These are phyloP conservation scores for Ambispora gerdemannii DNA, from an alignment of 192 early-diverging fungal species.

Conservation along the genomic window DNA sequence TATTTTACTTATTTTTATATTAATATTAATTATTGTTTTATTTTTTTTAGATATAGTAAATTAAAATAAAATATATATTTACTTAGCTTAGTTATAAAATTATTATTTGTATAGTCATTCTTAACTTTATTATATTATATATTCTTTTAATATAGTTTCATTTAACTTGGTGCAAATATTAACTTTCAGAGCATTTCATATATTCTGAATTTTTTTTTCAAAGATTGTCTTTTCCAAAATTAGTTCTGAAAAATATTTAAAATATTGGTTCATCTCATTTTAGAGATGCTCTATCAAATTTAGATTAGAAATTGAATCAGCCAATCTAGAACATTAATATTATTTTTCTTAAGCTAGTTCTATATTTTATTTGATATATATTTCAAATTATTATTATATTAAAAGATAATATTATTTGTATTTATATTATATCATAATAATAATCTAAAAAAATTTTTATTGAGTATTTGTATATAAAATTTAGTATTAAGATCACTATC, in stretches of 20 bases:
- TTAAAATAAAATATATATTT: too few relatives aligned
- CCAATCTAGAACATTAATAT: constrained; percentile 26
- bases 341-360: constrained; percentile 10
- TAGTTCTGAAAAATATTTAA: not conserved
- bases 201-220: not conserved
- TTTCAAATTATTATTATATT: not conserved
- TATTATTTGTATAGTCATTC: constrained; percentile 19
- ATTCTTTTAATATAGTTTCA: not conserved
- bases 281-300: constrained; percentile 31
- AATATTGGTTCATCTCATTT: constrained; percentile 5
- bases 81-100: too few relatives aligned
- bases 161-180: not conserved
- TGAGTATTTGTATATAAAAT: constrained; percentile 6
- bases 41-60: too few relatives aligned
- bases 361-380: too few relatives aligned
- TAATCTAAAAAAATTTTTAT: not conserved
- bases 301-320: constrained; percentile 23
- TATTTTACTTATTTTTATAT: too few relatives aligned
- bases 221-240: not conserved
- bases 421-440: not conserved
- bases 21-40: too few relatives aligned
- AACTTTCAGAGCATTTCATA: not conserved
- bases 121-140: constrained; percentile 12
- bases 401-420: constrained; percentile 1
- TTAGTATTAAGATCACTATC: not conserved